Conservation (phyloP, 768 basidiomycete species). For the Rhizopogon vesiculosus region DNA sequence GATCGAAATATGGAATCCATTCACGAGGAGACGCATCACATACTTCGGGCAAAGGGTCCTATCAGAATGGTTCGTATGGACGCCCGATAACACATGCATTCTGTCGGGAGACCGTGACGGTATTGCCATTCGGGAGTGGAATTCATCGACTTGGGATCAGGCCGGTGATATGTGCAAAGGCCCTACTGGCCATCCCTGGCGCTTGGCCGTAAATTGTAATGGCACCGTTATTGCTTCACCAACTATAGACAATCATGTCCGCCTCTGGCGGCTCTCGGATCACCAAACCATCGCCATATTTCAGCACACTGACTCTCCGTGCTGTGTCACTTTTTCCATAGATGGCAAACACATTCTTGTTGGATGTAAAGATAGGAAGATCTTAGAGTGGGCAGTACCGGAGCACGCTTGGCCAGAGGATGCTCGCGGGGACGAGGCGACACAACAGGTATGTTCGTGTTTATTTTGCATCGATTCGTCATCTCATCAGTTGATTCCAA, state of each 20-base stretch:
- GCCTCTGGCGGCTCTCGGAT: constrained; percentile 13
- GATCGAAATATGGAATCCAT: too few relatives aligned
- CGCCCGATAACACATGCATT: not conserved
- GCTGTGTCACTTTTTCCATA: not conserved
- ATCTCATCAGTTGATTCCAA: not conserved
- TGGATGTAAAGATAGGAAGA: not conserved
- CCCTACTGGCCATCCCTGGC: not conserved
- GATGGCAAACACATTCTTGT: not conserved
- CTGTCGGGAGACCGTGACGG: not conserved
- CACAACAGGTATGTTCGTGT: not conserved
- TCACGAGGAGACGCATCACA: not conserved
- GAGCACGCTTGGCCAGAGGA: not conserved
- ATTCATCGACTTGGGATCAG: not conserved
- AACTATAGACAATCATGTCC: not conserved
- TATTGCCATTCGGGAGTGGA: not conserved
- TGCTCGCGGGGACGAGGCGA: not conserved
- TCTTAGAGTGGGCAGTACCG: not conserved
- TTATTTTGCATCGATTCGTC: too few relatives aligned
- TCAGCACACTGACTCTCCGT: not conserved
- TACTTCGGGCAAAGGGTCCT: not conserved
- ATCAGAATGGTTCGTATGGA: not conserved
- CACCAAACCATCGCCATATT: not conserved
- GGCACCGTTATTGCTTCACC: not conserved
- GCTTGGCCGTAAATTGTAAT: not conserved
- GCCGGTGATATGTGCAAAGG: not conserved